Percentiles rank a stretch among this genome's conserved stretches.
phyloP scores from a whole-genome alignment of 2,329 filamentous ascomycete genomes.

The Colletotrichum simmondsii region DNA sequence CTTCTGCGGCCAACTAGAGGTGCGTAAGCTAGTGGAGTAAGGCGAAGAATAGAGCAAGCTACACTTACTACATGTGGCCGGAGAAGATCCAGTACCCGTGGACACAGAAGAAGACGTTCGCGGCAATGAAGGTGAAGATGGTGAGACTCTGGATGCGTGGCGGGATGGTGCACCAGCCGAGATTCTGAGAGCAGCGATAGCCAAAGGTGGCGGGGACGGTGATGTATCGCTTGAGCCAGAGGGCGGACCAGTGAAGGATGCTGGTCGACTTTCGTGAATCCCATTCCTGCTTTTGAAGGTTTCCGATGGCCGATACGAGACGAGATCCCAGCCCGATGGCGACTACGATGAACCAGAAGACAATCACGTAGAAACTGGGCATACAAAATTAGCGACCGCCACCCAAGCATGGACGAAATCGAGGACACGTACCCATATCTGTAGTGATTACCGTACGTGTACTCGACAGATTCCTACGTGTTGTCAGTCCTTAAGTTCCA shows the following conservation, averaged over 20 bases:
- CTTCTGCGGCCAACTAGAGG: constrained; percentile 45
- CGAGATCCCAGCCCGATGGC: constrained; percentile 48
- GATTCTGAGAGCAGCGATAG: constrained; percentile 52
- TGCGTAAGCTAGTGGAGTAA: neutral
- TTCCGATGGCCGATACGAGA: constrained; percentile 30
- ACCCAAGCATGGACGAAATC: neutral
- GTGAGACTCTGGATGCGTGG: constrained; percentile 55
- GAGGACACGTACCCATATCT: constrained; percentile 9
- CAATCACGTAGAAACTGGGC: constrained; percentile 46
- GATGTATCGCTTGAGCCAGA: constrained; percentile 47
- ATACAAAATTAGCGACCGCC: neutral
- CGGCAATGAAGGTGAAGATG: constrained; percentile 47
- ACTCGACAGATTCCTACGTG: constrained; percentile 46
- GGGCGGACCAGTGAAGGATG: constrained; percentile 13
- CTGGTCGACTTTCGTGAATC: constrained; percentile 21
- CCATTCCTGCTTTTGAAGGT: constrained; percentile 16
- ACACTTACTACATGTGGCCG: constrained; percentile 52
- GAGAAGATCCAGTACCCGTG: constrained; percentile 50
- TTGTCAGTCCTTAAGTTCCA: constrained; percentile 10
- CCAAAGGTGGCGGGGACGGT: constrained; percentile 56
- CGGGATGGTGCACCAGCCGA: constrained; percentile 57
- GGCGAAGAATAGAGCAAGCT: neutral
- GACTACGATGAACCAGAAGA: constrained; percentile 54
- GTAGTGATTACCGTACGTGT: constrained; percentile 47
- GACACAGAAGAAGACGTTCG: constrained; percentile 51